Evolutionary conservation across 768 basidiomycete genomes (phyloP).

Genomic region (Lentinula boryana): DNA sequence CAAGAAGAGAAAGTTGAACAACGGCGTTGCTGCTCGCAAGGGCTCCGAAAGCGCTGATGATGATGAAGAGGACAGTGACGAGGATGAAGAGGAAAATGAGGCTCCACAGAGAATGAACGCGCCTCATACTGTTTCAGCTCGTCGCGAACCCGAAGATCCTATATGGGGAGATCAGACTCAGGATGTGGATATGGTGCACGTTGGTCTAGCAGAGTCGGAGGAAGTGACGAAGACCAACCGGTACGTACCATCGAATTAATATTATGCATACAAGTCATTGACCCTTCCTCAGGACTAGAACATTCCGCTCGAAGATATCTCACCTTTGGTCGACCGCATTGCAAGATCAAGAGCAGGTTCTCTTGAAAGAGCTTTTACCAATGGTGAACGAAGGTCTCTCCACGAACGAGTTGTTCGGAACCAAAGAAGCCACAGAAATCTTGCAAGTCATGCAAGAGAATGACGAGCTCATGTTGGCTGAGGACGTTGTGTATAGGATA

Average conservation of each 20-base stretch:
- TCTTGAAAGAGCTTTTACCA: constrained; percentile 63
- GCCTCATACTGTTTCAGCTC: constrained; percentile 28
- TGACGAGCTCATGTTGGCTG: constrained; percentile 85
- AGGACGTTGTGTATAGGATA: constrained; percentile 82
- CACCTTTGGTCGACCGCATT: constrained; percentile 59
- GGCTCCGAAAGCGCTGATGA: constrained; percentile 48
- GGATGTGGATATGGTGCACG: constrained; percentile 57
- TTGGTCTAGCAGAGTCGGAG: constrained; percentile 20
- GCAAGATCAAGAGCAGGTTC: constrained; percentile 74
- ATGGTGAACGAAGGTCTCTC: constrained; percentile 73
- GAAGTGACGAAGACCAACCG: background rate
- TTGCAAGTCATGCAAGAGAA: constrained; percentile 71
- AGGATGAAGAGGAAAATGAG: constrained; percentile 42
- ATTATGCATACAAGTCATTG: constrained; percentile 1
- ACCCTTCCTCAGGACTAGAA: constrained; percentile 45
- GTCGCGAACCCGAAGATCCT: constrained; percentile 40
- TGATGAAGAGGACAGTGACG: constrained; percentile 46
- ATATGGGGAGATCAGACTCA: constrained; percentile 66
- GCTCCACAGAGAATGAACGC: constrained; percentile 44
- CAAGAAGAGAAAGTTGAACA: constrained; percentile 86
- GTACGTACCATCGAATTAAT: background rate
- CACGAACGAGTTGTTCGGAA: constrained; percentile 68
- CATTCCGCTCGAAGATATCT: constrained; percentile 79
- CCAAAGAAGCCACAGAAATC: constrained; percentile 69
- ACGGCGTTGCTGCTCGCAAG: constrained; percentile 48